Conservation (phyloP, 345 rosid genomes). For the Gossypium arboreum region DNA sequence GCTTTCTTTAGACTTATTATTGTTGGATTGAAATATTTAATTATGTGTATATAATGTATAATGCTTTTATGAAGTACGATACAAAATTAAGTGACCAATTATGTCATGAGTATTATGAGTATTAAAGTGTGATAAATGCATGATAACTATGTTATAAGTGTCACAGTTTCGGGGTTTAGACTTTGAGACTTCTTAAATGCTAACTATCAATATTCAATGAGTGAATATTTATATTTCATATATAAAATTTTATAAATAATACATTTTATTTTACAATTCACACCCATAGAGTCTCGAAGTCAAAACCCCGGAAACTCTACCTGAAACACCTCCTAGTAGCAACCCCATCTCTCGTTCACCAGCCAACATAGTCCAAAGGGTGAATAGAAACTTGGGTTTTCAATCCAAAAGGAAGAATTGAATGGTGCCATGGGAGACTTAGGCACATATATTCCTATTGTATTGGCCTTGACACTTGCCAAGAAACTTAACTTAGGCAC, state of each 20-base stretch:
- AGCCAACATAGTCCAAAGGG: constrained; percentile 27
- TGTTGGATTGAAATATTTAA: too few relatives aligned
- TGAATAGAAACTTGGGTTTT: constrained; percentile 45
- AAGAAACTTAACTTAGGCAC: constrained; percentile 74
- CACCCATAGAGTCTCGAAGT: background rate
- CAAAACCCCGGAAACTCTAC: background rate
- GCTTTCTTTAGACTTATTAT: too few relatives aligned
- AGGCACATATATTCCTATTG: constrained; percentile 82
- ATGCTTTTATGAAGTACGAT: too few relatives aligned
- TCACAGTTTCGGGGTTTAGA: background rate
- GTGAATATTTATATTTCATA: background rate
- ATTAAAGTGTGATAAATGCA: too few relatives aligned
- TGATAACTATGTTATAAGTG: too few relatives aligned
- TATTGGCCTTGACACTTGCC: constrained; percentile 74
- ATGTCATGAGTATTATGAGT: too few relatives aligned
- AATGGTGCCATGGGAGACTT: constrained; percentile 92
- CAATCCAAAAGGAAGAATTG: constrained; percentile 60
- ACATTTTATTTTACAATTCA: too few relatives aligned
- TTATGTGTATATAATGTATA: too few relatives aligned
- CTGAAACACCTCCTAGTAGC: background rate
- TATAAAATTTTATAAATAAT: too few relatives aligned
- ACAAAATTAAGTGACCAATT: too few relatives aligned
- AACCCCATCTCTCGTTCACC: constrained; percentile 12
- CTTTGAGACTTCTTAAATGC: background rate
- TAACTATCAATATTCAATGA: background rate